Conservation (phyloP, 352 stramenopile genomes). For the Phytophthora citricola region DNA sequence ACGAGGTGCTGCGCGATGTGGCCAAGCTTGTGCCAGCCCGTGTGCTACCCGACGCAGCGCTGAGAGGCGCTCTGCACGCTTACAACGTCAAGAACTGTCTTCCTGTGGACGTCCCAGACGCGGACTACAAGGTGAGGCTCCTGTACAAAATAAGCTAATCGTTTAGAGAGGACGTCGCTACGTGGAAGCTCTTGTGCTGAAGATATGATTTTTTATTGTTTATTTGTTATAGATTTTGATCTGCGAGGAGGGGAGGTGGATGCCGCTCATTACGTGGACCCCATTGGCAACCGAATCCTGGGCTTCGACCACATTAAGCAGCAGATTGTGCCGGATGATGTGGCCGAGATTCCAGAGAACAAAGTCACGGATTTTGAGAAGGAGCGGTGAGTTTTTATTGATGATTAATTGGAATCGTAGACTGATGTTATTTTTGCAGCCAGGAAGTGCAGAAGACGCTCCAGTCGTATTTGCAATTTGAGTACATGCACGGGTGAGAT, state of each 20-base stretch:
- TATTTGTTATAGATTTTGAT: slow-evolving; percentile 67
- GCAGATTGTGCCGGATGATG: slow-evolving; percentile 60
- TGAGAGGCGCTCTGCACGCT: slow-evolving; percentile 73
- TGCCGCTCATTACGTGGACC: slow-evolving; percentile 84
- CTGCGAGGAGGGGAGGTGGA: slow-evolving; percentile 86
- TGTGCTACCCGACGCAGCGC: slow-evolving; percentile 73
- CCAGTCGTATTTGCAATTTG: slow-evolving; percentile 83
- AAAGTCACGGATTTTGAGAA: slow-evolving; percentile 64
- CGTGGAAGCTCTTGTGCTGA: slow-evolving; percentile 1
- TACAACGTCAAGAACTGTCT: slow-evolving; percentile 84
- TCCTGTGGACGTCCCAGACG: slow-evolving; percentile 72
- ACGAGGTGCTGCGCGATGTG: slow-evolving; percentile 88
- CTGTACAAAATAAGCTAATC: not conserved
- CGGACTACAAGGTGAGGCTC: slow-evolving; percentile 70
- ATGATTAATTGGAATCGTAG: not conserved
- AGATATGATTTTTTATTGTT: not conserved
- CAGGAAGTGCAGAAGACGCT: slow-evolving; percentile 67
- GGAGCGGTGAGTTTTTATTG: slow-evolving; percentile 56
- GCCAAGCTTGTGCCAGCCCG: slow-evolving; percentile 77
- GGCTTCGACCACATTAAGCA: slow-evolving; percentile 90
- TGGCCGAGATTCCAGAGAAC: slow-evolving; percentile 50
- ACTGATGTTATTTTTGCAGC: slow-evolving; percentile 13
- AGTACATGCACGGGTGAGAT: slow-evolving; percentile 79
- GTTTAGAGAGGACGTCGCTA: not conserved
- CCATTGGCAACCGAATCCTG: slow-evolving; percentile 74